phyloP scores from a whole-genome alignment of 441 rosid genomes.

The Breynia disticha region DNA sequence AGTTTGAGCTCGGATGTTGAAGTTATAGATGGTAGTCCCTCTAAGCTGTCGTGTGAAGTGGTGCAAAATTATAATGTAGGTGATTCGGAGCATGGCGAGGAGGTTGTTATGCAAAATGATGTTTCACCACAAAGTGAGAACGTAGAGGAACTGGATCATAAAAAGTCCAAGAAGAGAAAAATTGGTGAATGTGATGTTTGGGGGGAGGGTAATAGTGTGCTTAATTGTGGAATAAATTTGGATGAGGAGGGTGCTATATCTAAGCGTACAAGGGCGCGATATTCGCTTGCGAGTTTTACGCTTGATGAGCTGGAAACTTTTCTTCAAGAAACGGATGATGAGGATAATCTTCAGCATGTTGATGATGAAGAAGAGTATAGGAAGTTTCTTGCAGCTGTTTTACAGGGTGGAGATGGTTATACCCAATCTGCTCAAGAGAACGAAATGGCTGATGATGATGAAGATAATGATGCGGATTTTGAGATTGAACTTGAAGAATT shows the following conservation, averaged over 20 bases:
- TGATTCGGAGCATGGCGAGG: constrained; percentile 35
- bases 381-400: constrained; percentile 88
- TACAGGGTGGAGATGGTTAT: constrained; percentile 50
- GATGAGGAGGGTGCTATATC: constrained; percentile 68
- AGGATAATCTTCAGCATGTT: constrained; percentile 73
- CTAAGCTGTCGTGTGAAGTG: constrained; percentile 13
- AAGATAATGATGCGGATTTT: constrained; percentile 89
- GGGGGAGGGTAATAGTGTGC: no score
- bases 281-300: constrained; percentile 78
- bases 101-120: constrained; percentile 28
- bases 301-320: constrained; percentile 98
- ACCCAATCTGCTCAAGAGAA: constrained; percentile 26
- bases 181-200: no score
- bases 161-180: constrained; percentile 24
- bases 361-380: constrained; percentile 86
- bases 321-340: constrained; percentile 96
- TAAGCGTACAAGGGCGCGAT: constrained; percentile 85
- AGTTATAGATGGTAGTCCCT: constrained; percentile 21
- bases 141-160: constrained; percentile 7
- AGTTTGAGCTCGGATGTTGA: constrained; percentile 80
- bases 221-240: no score
- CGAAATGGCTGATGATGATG: constrained; percentile 55
- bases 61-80: constrained; percentile 23
- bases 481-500: constrained; percentile 95
- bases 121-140: constrained; percentile 22